Percentiles rank a stretch among this genome's conserved stretches.
Evolutionary conservation across 495 filamentous ascomycete genomes (phyloP).

Genomic region (Penicillium silybi): DNA sequence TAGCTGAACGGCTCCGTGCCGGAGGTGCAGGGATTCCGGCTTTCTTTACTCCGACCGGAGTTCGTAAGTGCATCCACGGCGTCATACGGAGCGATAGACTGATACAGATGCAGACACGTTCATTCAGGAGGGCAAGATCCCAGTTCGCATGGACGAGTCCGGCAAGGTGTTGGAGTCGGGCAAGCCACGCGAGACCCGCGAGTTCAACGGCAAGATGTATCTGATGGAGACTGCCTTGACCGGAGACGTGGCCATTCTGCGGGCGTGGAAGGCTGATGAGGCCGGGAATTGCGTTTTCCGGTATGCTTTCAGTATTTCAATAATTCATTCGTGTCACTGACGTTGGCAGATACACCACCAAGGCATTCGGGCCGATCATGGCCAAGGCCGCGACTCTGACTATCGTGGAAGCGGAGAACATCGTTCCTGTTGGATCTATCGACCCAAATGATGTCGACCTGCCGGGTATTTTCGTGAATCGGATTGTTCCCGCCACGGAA

Average conservation of each 20-base stretch:
- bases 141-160: conserved; percentile 68
- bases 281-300: conserved; percentile 90
- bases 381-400: conserved; percentile 81
- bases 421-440: conserved; percentile 80
- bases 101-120: conserved; percentile 49
- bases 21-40: conserved; percentile 86
- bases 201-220: conserved; percentile 81
- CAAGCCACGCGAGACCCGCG: conserved; percentile 74
- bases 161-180: conserved; percentile 69
- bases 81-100: neutral
- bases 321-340: neutral
- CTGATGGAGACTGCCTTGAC: conserved; percentile 80
- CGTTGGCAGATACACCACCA: conserved; percentile 41
- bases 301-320: conserved; percentile 31
- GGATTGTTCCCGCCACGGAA: conserved; percentile 72
- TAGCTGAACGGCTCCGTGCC: conserved; percentile 79
- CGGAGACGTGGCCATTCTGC: conserved; percentile 84
- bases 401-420: conserved; percentile 89
- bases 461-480: conserved; percentile 84
- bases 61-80: conserved; percentile 42
- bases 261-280: conserved; percentile 82
- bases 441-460: conserved; percentile 75
- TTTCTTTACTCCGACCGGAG: conserved; percentile 85
- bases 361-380: conserved; percentile 80
- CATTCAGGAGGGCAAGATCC: conserved; percentile 80